These are phyloP conservation scores for Wickerhamiella parazyma DNA, from an alignment of 805 yeast species.

Conservation along the genomic window DNA sequence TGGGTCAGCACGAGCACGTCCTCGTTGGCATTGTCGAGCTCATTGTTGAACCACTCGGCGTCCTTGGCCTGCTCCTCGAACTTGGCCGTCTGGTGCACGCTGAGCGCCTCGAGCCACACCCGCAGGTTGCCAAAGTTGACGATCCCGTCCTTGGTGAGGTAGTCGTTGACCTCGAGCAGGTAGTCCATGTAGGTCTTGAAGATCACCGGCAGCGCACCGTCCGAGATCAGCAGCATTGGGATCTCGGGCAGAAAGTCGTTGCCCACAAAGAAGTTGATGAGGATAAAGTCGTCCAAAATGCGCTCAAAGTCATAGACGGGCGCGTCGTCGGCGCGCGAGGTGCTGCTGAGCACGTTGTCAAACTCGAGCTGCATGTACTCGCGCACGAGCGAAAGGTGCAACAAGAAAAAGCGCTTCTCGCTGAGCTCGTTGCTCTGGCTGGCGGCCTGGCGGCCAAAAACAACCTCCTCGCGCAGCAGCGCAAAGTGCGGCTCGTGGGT, in stretches of 20 bases:
- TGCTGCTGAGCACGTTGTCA: slow-evolving; percentile 43
- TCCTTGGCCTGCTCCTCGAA: slow-evolving; percentile 74
- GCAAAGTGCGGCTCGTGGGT: slow-evolving; percentile 96
- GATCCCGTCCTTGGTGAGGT: slow-evolving; percentile 68
- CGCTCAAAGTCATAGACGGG: slow-evolving; percentile 63
- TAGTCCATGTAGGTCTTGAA: slow-evolving; percentile 78
- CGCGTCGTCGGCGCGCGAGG: slow-evolving; percentile 32
- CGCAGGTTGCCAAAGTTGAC: slow-evolving; percentile 64
- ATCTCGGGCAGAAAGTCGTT: slow-evolving; percentile 95
- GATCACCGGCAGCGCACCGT: slow-evolving; percentile 92
- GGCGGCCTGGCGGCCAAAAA: slow-evolving; percentile 48
- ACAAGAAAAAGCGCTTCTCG: slow-evolving; percentile 65
- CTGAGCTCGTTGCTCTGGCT: slow-evolving; percentile 37
- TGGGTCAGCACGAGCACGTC: slow-evolving; percentile 43
- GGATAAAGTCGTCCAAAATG: slow-evolving; percentile 79
- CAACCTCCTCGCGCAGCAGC: slow-evolving; percentile 86
- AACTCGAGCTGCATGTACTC: slow-evolving; percentile 87
- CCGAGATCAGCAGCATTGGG: slow-evolving; percentile 84
- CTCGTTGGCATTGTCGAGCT: slow-evolving; percentile 54
- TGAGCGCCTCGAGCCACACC: slow-evolving; percentile 60
- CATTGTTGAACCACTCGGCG: slow-evolving; percentile 81
- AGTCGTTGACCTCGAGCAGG: slow-evolving; percentile 61
- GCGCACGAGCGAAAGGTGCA: slow-evolving; percentile 77
- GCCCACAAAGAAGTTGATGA: slow-evolving; percentile 89
- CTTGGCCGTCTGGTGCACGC: slow-evolving; percentile 69